Base-by-base conservation (phyloP, 73 alveolate species). In the Paraurostyla sp. region DNA sequence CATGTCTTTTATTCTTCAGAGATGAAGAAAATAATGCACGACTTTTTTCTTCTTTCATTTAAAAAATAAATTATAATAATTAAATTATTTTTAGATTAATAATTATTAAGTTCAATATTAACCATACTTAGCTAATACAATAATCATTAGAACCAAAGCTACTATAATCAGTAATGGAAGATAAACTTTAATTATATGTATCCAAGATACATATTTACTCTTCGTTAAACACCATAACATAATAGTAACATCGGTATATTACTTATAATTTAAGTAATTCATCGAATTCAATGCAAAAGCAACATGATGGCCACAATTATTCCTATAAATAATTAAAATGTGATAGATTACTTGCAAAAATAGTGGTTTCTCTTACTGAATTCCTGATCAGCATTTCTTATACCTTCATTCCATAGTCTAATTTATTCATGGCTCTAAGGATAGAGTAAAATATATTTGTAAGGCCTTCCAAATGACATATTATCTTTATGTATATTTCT, bases 251-350 rank as follows among this genome's bases (percentile, higher is more conserved):
- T 91, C 93, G 48, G 27, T 90, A 62, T 86, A 93, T 58, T 83
- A 80, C 57, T 59, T 46, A 43, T 60, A 86, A 15, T 94, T 94
- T 80, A 90, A 56, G 80, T 85, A 95, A 30, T 86, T 65, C 35
- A 90, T 23, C 23, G 49, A 68, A 71, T 94, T 94, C 30, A 94
- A 71, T 30, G 80, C 91, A 29, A 90, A 30, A 23, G 98, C 98
- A 52, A 85, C 86, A 91, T 92, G 96, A 38, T 90, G 76, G 62
- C 91, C 97, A 52, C 97, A 94, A 86, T 94, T 94, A 69, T 94
- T 92, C 9, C 95, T 57, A 52, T 9, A 9, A 52, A 52, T 52
- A 18, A 52, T 35, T 4, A 33, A 46, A 33, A n/a, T n/a, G 46
- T 23, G n/a, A 32, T 11, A 13, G 35, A 4, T n/a, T 69, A 69